Base-by-base conservation (phyloP, 2,329 filamentous ascomycete species). In the Didymellaceae sp. region DNA sequence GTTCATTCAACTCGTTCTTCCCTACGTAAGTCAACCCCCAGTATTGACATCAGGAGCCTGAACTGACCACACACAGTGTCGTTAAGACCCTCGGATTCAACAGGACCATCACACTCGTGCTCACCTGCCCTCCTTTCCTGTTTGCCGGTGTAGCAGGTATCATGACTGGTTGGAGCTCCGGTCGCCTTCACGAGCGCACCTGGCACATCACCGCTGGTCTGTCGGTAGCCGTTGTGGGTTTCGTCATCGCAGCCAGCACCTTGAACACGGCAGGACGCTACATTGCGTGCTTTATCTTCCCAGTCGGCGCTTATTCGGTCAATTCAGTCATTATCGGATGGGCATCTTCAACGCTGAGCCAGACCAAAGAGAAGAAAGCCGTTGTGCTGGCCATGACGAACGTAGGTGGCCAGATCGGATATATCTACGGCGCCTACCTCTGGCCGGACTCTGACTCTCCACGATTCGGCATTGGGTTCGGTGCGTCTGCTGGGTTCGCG, bases 111-210 rank as follows among this genome's bases (percentile, higher is more conserved):
- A 74, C 75, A 0, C 67, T 71, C 6, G 62, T 71, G 9, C 50
- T 71, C 4, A 70, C 67, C 1, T 79, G 77, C 49, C 81, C 81
- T 0, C 81, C 81, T 0, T 83, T 80, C 48, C 50, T 71, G 17
- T 54, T 71, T 25, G 80, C 80, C 1, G 79, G 78, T 10, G 74
- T 71, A 0, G 74, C 75, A 2, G 78, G 77, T 8, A 77, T 82
- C 28, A 55, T 74, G 5, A 75, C 77, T 8, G 79, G 77, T 1
- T 81, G 77, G 75, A 80, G 73, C 44, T 81, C 79, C 2, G 81
- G 79, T 0, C 72, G 74, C 2, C 66, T 77, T 41, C 75, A 80
- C 41, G 78, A 81, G 56, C 73, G 78, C 10, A 79, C 77, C 0
- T 80, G 76, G 76, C 78, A 81, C 43, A 80, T 81, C 33, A 79